phyloP scores from a whole-genome alignment of 2,329 filamentous ascomycete genomes.

The Penicillium sp. region DNA sequence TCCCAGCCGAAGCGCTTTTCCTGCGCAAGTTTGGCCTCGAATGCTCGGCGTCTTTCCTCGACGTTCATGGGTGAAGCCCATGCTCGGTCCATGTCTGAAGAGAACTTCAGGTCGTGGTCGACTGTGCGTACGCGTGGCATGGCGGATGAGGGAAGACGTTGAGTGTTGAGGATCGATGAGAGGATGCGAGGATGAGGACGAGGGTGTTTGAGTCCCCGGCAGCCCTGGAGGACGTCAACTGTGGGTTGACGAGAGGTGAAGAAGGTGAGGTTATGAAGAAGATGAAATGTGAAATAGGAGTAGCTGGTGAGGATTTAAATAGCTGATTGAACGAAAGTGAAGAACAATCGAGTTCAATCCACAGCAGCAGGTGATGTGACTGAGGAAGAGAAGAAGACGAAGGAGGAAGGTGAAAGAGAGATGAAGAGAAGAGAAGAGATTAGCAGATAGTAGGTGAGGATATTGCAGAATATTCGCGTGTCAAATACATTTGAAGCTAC shows the following conservation, averaged over 20 bases:
- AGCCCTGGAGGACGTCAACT: too few relatives aligned
- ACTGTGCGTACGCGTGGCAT: not conserved
- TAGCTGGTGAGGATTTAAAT: too few relatives aligned
- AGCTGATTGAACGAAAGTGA: not conserved
- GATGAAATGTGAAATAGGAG: too few relatives aligned
- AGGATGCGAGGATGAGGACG: too few relatives aligned
- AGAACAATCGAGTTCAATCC: not conserved
- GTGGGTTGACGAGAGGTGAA: too few relatives aligned
- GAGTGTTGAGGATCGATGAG: not conserved
- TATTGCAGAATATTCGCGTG: too few relatives aligned
- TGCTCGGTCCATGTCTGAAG: not conserved
- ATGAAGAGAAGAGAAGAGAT: not conserved
- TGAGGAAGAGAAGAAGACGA: not conserved
- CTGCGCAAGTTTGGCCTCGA: conserved; percentile 74
- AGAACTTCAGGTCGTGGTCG: not conserved
- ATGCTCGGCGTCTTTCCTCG: conserved; percentile 71
- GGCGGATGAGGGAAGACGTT: not conserved
- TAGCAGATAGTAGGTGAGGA: not conserved
- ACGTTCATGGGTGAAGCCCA: conserved; percentile 46
- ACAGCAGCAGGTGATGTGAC: not conserved
- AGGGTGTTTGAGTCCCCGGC: too few relatives aligned
- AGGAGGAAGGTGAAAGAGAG: not conserved
- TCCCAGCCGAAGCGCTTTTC: conserved; percentile 73
- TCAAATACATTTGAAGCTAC: too few relatives aligned
- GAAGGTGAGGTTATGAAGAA: too few relatives aligned